Conservation (phyloP, 805 yeast genomes). For the Nakazawaea peltata region DNA sequence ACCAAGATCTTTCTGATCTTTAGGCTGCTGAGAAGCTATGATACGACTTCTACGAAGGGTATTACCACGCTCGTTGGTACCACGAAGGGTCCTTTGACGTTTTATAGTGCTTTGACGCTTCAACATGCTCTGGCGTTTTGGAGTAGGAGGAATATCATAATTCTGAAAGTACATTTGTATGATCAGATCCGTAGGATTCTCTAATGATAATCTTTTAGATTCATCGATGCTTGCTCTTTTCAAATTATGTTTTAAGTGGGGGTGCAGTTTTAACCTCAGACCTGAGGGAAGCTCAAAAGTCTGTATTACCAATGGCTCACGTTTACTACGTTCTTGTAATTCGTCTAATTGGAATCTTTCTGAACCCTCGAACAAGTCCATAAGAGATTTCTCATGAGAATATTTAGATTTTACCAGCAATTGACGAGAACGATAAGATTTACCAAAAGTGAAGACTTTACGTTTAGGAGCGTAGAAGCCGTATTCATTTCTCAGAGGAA, state of each 20-base stretch:
- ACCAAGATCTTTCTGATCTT: too few species aligned
- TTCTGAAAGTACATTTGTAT: slow-evolving; percentile 11
- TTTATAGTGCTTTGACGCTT: neutral
- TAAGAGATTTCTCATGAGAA: neutral
- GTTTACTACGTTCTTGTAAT: neutral
- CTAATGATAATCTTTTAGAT: slow-evolving; percentile 11
- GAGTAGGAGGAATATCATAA: slow-evolving; percentile 5
- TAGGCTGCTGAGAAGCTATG: too few species aligned
- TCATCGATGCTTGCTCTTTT: slow-evolving; percentile 8
- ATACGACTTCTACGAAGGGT: too few species aligned
- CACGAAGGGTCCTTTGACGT: too few species aligned
- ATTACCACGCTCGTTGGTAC: too few species aligned
- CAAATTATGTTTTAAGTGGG: slow-evolving; percentile 15
- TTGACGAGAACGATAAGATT: neutral
- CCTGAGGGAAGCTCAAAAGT: slow-evolving; percentile 5
- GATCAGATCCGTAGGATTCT: slow-evolving; percentile 12
- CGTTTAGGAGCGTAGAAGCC: slow-evolving; percentile 1
- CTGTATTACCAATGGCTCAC: slow-evolving; percentile 2
- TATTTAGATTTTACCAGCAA: slow-evolving; percentile 1
- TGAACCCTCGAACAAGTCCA: slow-evolving; percentile 1
- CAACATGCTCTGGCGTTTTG: slow-evolving; percentile 8
- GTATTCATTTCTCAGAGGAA: too few species aligned
- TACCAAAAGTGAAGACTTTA: slow-evolving; percentile 3
- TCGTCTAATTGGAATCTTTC: neutral
- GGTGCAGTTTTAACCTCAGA: slow-evolving; percentile 15